A percentile compares a stretch with the other conserved stretches of the same genome.
Evolutionary conservation across 2,329 filamentous ascomycete species (phyloP).

Genomic region (Sordariomycetes sp.): DNA sequence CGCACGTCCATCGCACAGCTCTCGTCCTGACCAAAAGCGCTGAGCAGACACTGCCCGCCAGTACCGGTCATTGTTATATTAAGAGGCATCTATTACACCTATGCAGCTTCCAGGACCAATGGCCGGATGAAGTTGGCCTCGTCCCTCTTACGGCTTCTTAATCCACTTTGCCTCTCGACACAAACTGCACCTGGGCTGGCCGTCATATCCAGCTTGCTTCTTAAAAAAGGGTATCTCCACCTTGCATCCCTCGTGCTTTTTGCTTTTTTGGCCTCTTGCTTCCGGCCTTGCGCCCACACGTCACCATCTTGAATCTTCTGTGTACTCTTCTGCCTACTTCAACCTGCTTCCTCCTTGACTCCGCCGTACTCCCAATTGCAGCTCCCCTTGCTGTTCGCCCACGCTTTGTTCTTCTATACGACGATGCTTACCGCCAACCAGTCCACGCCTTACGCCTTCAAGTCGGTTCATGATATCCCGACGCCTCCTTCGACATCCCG

Average conservation of each 20-base stretch:
- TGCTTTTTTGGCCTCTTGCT: background rate
- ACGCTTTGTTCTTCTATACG: constrained; percentile 15
- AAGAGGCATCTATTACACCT: background rate
- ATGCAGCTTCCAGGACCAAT: constrained; percentile 6
- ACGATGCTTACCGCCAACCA: constrained; percentile 47
- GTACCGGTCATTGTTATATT: background rate
- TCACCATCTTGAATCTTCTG: constrained; percentile 9
- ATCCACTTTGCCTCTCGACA: constrained; percentile 10
- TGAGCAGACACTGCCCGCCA: background rate
- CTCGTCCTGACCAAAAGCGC: background rate
- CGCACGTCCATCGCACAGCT: background rate
- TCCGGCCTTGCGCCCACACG: background rate
- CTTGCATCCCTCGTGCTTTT: background rate
- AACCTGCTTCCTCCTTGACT: constrained; percentile 6
- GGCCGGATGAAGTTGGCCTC: constrained; percentile 8
- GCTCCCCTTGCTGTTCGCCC: constrained; percentile 12
- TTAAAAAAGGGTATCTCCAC: constrained; percentile 19
- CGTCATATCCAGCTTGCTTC: constrained; percentile 29
- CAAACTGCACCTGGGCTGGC: constrained; percentile 27
- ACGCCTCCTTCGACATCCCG: constrained; percentile 42
- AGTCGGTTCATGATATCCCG: constrained; percentile 48
- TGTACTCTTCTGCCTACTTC: constrained; percentile 9
- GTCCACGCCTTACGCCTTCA: constrained; percentile 44
- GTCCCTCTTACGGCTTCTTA: constrained; percentile 6
- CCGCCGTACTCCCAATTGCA: constrained; percentile 5